phyloP scores from a whole-genome alignment of 805 yeast species.

The Candida ortonii region DNA sequence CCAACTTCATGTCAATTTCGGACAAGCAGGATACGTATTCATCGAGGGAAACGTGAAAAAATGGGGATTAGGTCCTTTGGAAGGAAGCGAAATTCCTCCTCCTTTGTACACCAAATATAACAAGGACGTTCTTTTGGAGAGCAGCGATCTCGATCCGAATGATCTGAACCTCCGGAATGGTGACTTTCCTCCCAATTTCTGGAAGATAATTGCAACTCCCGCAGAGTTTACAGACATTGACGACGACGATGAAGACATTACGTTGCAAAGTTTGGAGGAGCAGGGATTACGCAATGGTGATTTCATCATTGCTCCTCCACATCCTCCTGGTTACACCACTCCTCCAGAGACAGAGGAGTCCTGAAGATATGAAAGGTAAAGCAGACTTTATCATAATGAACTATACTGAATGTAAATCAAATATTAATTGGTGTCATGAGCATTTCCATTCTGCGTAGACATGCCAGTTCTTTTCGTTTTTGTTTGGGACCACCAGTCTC shows the following conservation, averaged over 20 bases:
- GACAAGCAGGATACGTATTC: slow-evolving; percentile 84
- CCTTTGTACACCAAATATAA: slow-evolving; percentile 85
- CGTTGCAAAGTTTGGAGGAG: slow-evolving; percentile 27
- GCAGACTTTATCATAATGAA: neutral
- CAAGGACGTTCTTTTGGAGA: slow-evolving; percentile 72
- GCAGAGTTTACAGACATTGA: slow-evolving; percentile 35
- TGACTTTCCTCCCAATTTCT: slow-evolving; percentile 58
- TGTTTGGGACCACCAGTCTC: slow-evolving; percentile 78
- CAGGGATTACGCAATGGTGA: slow-evolving; percentile 20
- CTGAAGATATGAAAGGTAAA: neutral
- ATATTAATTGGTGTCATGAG: slow-evolving; percentile 16
- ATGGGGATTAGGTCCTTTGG: slow-evolving; percentile 93
- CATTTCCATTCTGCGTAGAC: slow-evolving; percentile 91
- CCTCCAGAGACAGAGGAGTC: neutral
- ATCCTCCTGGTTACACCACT: slow-evolving; percentile 14
- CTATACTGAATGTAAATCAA: neutral
- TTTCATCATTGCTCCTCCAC: slow-evolving; percentile 16
- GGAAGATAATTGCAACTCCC: slow-evolving; percentile 36
- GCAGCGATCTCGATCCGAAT: slow-evolving; percentile 51
- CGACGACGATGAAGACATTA: slow-evolving; percentile 26
- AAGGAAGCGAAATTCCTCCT: slow-evolving; percentile 88
- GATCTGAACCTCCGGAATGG: slow-evolving; percentile 35
- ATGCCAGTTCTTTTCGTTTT: slow-evolving; percentile 76
- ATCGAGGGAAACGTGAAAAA: slow-evolving; percentile 91
- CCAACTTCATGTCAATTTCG: slow-evolving; percentile 85